phyloP scores from a whole-genome alignment of 179 eudicot genomes.

The Amaranthus tricolor region DNA sequence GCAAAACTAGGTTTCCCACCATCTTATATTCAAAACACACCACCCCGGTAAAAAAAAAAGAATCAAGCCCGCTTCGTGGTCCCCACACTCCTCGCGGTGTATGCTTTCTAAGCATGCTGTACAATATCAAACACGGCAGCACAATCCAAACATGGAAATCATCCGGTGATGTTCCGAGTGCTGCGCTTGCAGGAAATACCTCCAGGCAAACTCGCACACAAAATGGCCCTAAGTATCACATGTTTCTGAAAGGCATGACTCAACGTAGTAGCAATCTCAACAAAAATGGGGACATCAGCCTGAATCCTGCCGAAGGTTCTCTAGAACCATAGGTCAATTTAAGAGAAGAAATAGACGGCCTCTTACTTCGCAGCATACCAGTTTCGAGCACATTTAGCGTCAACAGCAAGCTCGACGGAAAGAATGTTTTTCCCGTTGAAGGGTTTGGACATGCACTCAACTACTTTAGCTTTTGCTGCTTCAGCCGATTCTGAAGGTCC shows the following conservation, averaged over 20 bases:
- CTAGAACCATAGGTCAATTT: background rate
- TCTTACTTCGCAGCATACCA: slow-evolving; percentile 94
- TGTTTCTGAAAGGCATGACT: background rate
- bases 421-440: slow-evolving; percentile 73
- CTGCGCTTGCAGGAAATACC: background rate
- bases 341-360: background rate
- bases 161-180: background rate
- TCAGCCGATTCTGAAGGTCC: slow-evolving; percentile 88
- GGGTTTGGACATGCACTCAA: slow-evolving; percentile 92
- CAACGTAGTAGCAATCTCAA: background rate
- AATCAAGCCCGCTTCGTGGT: too few relatives aligned
- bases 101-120: slow-evolving; percentile 3
- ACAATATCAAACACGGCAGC: slow-evolving; percentile 12
- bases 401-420: slow-evolving; percentile 74
- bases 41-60: background rate
- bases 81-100: background rate
- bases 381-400: slow-evolving; percentile 85
- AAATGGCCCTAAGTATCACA: slow-evolving; percentile 7
- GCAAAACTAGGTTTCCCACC: background rate
- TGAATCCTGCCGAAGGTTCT: background rate
- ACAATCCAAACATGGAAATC: background rate
- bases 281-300: slow-evolving; percentile 2
- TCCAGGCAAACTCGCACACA: slow-evolving; percentile 2
- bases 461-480: slow-evolving; percentile 76
- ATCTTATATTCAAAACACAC: slow-evolving; percentile 1